Base-by-base conservation (phyloP, 208 protist genomes). In the Wallacemonas collosoma region DNA sequence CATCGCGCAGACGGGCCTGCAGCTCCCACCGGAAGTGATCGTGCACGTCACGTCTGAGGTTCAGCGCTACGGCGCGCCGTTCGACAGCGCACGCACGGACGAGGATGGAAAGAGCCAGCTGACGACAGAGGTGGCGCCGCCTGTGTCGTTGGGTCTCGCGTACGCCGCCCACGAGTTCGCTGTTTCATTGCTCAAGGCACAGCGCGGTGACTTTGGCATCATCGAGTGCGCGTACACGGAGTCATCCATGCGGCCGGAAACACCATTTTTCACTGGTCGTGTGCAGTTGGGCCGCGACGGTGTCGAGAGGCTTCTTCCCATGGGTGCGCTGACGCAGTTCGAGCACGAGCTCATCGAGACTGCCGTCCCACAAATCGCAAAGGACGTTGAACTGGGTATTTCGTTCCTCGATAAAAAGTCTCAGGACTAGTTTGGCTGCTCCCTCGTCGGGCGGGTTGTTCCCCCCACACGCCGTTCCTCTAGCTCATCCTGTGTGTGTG, bases 251-350 rank as follows among this genome's bases (percentile, higher is more conserved):
- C 68, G 80, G 36, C 58, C 80, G 7, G 85, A 89, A 62, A 82
- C 80, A 54, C 81, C 87, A 11, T 96, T 93, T 75, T 98, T 98
- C 76, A 69, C 84, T 64, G 94, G 93, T 14, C 91, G 89, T 8
- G 85, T 97, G 26, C 77, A 83, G 64, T 78, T 98, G 50, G 94
- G 94, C 14, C 61, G 68, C 36, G 86, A 96, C 36, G 92, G 92
- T n/a, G 89, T 94, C 26, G 81, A 85, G 53, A 57, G 80, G 17
- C 67, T 94, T n/a, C 69, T 88, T 15, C 87, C 88, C 3, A 81
- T 94, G 76, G 86, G 85, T 1, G 43, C 61, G 17, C 53, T 95
- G 60, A 92, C 81, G n/a, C 14, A 74, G 2, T 92, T 79, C 60
- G 89, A 94, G 78, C 63, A 81, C 48, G 85, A 89, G 58, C 69